phyloP scores from a whole-genome alignment of 805 yeast species.

The Yamadazyma insecticola region DNA sequence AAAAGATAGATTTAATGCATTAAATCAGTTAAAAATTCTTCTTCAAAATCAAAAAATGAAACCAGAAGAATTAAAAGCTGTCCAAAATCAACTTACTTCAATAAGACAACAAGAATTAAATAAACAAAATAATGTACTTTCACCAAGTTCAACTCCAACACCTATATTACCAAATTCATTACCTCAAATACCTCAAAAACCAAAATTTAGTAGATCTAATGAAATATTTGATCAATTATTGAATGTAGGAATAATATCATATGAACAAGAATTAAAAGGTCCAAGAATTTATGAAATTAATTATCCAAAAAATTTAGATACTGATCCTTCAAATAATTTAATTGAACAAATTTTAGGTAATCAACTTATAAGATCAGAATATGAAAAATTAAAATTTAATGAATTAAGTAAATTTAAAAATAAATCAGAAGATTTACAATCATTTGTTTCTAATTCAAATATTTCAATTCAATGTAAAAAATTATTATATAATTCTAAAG shows the following conservation, averaged over 20 bases:
- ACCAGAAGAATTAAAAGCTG: constrained; percentile 30
- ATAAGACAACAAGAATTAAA: constrained; percentile 30
- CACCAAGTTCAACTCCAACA: constrained; percentile 7
- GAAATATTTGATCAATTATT: constrained; percentile 31
- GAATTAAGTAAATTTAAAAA: constrained; percentile 19
- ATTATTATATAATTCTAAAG: constrained; percentile 52
- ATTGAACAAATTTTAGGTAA: constrained; percentile 8
- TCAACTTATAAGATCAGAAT: constrained; percentile 21
- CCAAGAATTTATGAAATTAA: constrained; percentile 12
- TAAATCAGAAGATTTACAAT: constrained; percentile 20
- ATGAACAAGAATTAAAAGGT: constrained; percentile 30
- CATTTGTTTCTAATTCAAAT: constrained; percentile 30
- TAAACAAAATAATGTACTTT: no score
- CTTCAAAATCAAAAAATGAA: constrained; percentile 34
- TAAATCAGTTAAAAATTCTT: constrained; percentile 39
- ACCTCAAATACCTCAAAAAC: constrained; percentile 2
- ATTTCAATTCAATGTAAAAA: constrained; percentile 17
- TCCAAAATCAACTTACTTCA: constrained; percentile 33
- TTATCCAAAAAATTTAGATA: constrained; percentile 8
- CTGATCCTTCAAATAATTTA: constrained; percentile 5
- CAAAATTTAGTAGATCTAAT: constrained; percentile 14
- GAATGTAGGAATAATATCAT: constrained; percentile 33
- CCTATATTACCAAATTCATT: constrained; percentile 5
- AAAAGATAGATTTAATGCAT: constrained; percentile 39
- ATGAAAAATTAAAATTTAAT: constrained; percentile 28